Conservation (phyloP, 176 grass and related monocot species). For the Oryza meridionalis region DNA sequence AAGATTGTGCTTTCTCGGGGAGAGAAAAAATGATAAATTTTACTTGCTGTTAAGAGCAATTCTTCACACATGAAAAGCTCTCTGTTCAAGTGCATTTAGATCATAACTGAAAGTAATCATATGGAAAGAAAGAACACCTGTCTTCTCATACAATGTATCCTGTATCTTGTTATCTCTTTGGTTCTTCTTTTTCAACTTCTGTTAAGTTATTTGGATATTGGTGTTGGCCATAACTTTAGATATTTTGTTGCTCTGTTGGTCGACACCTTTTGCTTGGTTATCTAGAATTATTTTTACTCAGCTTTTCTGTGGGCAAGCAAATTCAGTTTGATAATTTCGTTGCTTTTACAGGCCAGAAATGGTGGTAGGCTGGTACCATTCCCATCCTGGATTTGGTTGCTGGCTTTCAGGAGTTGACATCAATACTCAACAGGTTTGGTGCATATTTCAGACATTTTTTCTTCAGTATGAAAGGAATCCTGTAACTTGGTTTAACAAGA, state of each 20-base stretch:
- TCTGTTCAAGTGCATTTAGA: neutral
- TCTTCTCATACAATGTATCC: neutral
- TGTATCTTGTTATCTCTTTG: neutral
- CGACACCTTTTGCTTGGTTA: neutral
- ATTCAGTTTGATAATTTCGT: neutral
- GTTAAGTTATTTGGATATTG: neutral
- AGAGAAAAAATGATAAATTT: neutral
- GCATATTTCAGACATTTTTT: conserved; percentile 5
- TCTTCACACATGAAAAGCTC: neutral
- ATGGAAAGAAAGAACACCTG: neutral
- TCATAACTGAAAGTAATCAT: neutral
- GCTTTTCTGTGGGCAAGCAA: conserved; percentile 8
- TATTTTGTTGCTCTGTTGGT: neutral
- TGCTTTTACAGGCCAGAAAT: conserved; percentile 82
- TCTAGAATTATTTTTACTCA: neutral
- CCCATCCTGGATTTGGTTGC: conserved; percentile 93
- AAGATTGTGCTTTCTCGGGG: neutral
- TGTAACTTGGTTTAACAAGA: neutral
- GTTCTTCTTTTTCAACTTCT: neutral
- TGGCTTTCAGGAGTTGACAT: conserved; percentile 97
- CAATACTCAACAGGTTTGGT: conserved; percentile 74
- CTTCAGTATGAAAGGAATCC: neutral
- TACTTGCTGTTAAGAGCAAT: neutral
- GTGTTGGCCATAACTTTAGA: conserved; percentile 6
- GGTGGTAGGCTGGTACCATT: conserved; percentile 96